Evolutionary conservation across 352 stramenopile genomes (phyloP), one percentile per base, ranked within the genome.

Genomic region (Globisporangium recalcitrans): DNA sequence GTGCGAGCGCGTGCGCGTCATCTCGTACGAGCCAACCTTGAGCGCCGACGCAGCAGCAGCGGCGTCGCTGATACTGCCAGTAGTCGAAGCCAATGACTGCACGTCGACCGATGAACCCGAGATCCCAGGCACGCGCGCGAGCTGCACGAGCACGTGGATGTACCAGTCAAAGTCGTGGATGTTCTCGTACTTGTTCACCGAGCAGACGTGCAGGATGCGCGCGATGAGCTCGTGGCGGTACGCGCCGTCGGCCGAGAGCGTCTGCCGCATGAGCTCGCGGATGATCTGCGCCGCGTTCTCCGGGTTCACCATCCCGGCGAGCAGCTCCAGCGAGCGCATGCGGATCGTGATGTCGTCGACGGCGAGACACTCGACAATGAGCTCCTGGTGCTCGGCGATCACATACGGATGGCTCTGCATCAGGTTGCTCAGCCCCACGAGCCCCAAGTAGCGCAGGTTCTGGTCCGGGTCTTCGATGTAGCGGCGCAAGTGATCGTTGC

Each of bases 261-360:
- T 97, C 72, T 99, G 97, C 21, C 96, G 78, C 68, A 99, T 88
- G 10, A 99, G 77, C 66, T 99, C 95, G 36, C 87, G 82, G 36
- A 99, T 97, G 55, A 99, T 91, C 48, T 98, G 95, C 7, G 94
- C 84, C 4, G 98, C 84, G 49, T 99, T 99, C 32, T 97, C 91
- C 26, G 93, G 86, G 14, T 91, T 98, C 9, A 98, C 94, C 94
- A 99, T 99, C 9, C 88, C 82, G 1, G 81, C 86, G 1, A 99
- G 70, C 54, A 99, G 80, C 66, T 98, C 95, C 8, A 99, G 75
- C n/a, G 97, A 86, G 29, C 97, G 85, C 65, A 97, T 98, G 5
- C 97, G 93, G 68, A 99, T 99, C 13, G 97, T 99, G 22, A 99
- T 96, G 75, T 99, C 97, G 54, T 99, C 97, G 60, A 99, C 97